Base-by-base conservation (phyloP, 2,329 filamentous ascomycete genomes). In the Scytalidium sp. region DNA sequence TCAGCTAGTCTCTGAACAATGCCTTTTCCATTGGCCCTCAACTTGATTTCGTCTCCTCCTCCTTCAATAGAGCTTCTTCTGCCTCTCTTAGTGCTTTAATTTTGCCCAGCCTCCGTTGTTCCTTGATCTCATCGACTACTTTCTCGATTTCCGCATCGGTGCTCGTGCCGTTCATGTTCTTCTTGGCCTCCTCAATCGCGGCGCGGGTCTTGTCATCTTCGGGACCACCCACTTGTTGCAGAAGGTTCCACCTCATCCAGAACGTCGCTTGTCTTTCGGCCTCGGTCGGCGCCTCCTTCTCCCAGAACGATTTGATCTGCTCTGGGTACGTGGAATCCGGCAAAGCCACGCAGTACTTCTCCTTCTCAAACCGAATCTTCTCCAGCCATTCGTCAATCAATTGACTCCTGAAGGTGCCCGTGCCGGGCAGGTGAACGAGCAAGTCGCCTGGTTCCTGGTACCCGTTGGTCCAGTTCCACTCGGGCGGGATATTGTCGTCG, bases 371-470 rank as follows among this genome's bases (percentile, higher is more conserved):
- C 7, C 32, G 32, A 6, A 36, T 15, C 32, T 36, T 36, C 6
- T n/a, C 6, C 13, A 36, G 32, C 19, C 32, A 53, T 21, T 56
- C 45, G 25, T 46, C 46, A 29, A 43, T 47, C 32, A 43, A 29
- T n/a, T 41, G 32, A 27, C 22, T 51, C 25, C 48, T 36, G 39
- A 27, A 45, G 11, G 15, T 6, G 7, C 43, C 36, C 19, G 42
- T 40, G 22, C 51, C 50, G n/a, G 55, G 48, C 27, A 57, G 53
- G 29, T 56, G 54, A 13, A 56, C 53, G 3, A 55, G 47, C 19
- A 56, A 23, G 43, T 54, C 49, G 9, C 55, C 55, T 17, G 40
- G 25, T 19, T 50, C 39, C 21, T 45, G 45, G 22, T 51, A 46
- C 21, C 43, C 39, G 22, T 51, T 27, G 6, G 42, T 39, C 43